Base-by-base conservation (phyloP, 352 stramenopile species). In the Elongisporangium undulatum region DNA sequence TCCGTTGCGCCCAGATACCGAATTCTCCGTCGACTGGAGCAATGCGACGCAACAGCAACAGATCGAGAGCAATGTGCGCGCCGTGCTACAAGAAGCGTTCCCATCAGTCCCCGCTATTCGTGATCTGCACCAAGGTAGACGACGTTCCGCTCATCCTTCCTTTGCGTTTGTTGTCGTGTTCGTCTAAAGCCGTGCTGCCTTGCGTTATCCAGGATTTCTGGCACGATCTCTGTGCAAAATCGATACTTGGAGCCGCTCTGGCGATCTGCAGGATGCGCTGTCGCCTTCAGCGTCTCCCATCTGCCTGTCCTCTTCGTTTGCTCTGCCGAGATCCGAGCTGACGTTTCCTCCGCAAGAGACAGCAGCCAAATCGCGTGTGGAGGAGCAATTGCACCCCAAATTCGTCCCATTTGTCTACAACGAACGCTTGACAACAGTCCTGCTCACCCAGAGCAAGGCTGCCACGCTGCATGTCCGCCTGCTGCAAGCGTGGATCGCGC, bases 281-380 rank as follows among this genome's bases (percentile, higher is more conserved):
- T 50, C 52, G 10, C 56, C 58, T 12, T 22, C 45, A 4, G 8
- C 50, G 6, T n/a, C 53, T 13, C 53, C 23, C 19, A 49, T 75
- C 5, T 84, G 71, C 58, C 78, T 67, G 38, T 69, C 70, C 3
- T 73, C 76, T 10, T 76, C 73, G 0, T 83, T 82, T 24, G 57
- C 66, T 16, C 65, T 70, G 9, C 59, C 62, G 16, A 19, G 3
- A 48, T 10, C 38, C 3, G 26, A 21, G 29, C 16, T 16, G 19
- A 20, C 38, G 1, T 57, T 41, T 29, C 4, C 19, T 51, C 20
- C 23, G 4, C 16, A 20, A 21, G 16, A 59, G 3, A 7, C 16
- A 63, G 49, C 16, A 53, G 49, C 26, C 16, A 54, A 41, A 13
- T 41, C 29, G 5, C 4, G 29, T 41, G 29, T 41, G 8, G 29